A percentile compares a stretch with the other conserved stretches of the same genome.
Conservation (phyloP, 305 asterid genomes). For the Fraxinus albicans region DNA sequence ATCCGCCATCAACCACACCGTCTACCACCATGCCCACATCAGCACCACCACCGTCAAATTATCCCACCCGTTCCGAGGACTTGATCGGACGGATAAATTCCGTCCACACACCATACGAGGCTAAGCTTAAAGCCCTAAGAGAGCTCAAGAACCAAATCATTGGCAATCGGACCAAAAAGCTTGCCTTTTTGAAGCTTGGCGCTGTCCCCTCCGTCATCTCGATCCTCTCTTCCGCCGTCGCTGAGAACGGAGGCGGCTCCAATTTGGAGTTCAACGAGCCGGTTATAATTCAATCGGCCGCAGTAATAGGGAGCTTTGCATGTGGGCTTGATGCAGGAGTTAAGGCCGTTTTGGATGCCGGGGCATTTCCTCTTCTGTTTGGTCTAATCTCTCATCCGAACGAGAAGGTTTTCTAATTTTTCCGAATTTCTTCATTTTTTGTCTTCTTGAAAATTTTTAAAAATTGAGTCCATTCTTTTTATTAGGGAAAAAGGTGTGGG, state of each 20-base stretch:
- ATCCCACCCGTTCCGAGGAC: constrained; percentile 65
- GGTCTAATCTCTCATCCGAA: constrained; percentile 66
- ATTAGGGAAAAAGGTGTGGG: background rate
- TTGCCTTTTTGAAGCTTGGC: constrained; percentile 75
- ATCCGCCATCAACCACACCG: background rate
- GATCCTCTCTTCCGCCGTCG: constrained; percentile 47
- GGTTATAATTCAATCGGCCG: constrained; percentile 75
- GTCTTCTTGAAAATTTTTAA: background rate
- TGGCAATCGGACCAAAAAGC: constrained; percentile 92
- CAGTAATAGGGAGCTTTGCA: constrained; percentile 90
- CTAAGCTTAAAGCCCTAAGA: constrained; percentile 72
- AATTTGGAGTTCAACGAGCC: constrained; percentile 48
- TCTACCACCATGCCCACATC: constrained; percentile 61
- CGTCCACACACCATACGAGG: constrained; percentile 35
- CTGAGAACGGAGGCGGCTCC: constrained; percentile 17
- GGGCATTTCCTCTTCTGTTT: constrained; percentile 68
- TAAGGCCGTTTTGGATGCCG: constrained; percentile 81
- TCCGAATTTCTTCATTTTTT: background rate
- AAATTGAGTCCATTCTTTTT: background rate
- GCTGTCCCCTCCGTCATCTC: constrained; percentile 78
- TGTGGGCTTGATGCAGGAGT: constrained; percentile 92
- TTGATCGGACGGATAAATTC: constrained; percentile 61
- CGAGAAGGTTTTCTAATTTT: constrained; percentile 50
- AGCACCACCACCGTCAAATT: constrained; percentile 40
- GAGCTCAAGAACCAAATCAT: constrained; percentile 92